Percentiles rank a stretch among this genome's conserved stretches.
Conservation (phyloP, 73 alveolate genomes). For the Paramecium bursaria region DNA sequence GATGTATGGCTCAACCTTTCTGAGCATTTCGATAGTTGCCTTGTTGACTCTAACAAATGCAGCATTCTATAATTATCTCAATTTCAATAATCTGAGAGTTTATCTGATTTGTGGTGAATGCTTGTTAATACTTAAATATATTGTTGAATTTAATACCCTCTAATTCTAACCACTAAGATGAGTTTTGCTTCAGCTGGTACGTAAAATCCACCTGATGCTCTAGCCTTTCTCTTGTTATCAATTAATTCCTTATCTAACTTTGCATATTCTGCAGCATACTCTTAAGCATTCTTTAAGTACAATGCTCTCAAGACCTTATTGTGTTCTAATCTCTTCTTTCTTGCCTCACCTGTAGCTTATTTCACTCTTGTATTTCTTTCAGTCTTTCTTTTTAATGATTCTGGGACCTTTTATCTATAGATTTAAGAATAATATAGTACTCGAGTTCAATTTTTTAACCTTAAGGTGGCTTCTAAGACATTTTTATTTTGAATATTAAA, state of each 20-base stretch:
- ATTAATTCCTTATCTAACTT: slow-evolving; percentile 60
- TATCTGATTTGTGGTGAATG: slow-evolving; percentile 86
- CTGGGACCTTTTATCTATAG: slow-evolving; percentile 69
- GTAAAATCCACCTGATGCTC: slow-evolving; percentile 65
- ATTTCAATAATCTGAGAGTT: slow-evolving; percentile 89
- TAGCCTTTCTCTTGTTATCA: slow-evolving; percentile 71
- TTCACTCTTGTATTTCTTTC: slow-evolving; percentile 67
- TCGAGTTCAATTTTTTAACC: too few relatives aligned
- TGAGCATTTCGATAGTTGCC: slow-evolving; percentile 94
- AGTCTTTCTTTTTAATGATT: slow-evolving; percentile 24
- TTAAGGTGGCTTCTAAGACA: too few relatives aligned
- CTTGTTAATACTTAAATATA: slow-evolving; percentile 78
- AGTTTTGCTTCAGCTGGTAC: slow-evolving; percentile 74
- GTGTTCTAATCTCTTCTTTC: slow-evolving; percentile 55
- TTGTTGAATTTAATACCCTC: slow-evolving; percentile 75
- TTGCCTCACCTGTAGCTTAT: slow-evolving; percentile 41
- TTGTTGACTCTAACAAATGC: slow-evolving; percentile 91
- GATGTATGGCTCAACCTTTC: slow-evolving; percentile 88
- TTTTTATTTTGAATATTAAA: too few relatives aligned
- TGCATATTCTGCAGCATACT: slow-evolving; percentile 64
- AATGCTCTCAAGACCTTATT: slow-evolving; percentile 63
- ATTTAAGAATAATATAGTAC: too few relatives aligned
- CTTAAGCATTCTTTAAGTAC: slow-evolving; percentile 62
- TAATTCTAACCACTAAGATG: slow-evolving; percentile 67
- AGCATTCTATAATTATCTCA: slow-evolving; percentile 93